phyloP scores from a whole-genome alignment of 805 yeast species.

The Spathaspora arborariae region DNA sequence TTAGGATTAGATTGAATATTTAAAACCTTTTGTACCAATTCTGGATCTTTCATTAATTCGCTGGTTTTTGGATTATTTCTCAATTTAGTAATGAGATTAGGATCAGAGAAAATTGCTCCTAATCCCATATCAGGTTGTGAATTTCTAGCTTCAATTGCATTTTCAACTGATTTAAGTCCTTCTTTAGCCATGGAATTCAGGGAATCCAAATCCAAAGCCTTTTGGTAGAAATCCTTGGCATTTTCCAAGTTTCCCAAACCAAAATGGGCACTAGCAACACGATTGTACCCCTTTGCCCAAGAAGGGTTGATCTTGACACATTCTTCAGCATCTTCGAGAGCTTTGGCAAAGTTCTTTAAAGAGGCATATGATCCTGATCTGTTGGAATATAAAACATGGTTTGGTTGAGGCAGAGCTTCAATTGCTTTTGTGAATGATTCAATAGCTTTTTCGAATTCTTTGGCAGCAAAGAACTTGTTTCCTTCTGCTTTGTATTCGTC shows the following conservation, averaged over 20 bases:
- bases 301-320: slow-evolving; percentile 75
- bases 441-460: slow-evolving; percentile 77
- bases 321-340: slow-evolving; percentile 80
- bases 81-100: slow-evolving; percentile 70
- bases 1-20: slow-evolving; percentile 69
- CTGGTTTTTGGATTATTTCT: slow-evolving; percentile 82
- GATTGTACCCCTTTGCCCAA: slow-evolving; percentile 95
- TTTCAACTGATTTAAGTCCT: slow-evolving; percentile 70
- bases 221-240: slow-evolving; percentile 67
- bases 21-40: slow-evolving; percentile 65
- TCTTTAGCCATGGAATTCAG: slow-evolving; percentile 80
- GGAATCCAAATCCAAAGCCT: slow-evolving; percentile 79
- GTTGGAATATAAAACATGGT: slow-evolving; percentile 90
- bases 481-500: slow-evolving; percentile 88
- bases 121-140: slow-evolving; percentile 70
- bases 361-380: slow-evolving; percentile 92
- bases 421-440: slow-evolving; percentile 84
- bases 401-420: slow-evolving; percentile 74
- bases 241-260: slow-evolving; percentile 81
- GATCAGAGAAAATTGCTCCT: slow-evolving; percentile 76
- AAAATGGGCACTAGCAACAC: slow-evolving; percentile 88
- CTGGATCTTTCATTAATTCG: slow-evolving; percentile 83
- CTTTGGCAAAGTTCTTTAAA: slow-evolving; percentile 64
- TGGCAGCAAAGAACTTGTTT: slow-evolving; percentile 86
- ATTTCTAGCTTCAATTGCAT: slow-evolving; percentile 51